Conservation (phyloP, 169 alveolate species). For the Cryptosporidium andersoni region DNA sequence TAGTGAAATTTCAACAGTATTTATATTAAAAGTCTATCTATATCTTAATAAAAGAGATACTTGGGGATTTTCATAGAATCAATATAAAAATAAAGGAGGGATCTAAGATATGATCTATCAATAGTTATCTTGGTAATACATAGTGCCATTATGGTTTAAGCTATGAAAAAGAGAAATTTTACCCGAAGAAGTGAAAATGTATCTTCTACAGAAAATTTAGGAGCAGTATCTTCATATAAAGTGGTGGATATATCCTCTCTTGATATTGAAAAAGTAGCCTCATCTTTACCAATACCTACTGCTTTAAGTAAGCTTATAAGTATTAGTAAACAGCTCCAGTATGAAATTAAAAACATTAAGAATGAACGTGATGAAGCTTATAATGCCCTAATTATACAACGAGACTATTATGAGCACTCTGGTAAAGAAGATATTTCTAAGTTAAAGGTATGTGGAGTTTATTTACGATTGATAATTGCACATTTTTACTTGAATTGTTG, state of each 20-base stretch:
- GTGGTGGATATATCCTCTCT: slow-evolving; percentile 33
- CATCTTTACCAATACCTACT: slow-evolving; percentile 55
- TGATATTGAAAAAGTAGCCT: slow-evolving; percentile 48
- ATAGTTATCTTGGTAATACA: too few species aligned
- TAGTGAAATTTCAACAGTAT: too few species aligned
- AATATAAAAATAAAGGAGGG: too few species aligned
- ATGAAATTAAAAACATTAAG: slow-evolving; percentile 31
- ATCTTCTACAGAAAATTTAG: neutral
- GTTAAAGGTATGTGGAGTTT: neutral
- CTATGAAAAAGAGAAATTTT: too few species aligned
- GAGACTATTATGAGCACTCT: slow-evolving; percentile 67
- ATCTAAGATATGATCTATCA: too few species aligned
- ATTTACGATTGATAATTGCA: too few species aligned
- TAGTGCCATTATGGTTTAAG: too few species aligned
- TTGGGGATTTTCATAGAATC: too few species aligned
- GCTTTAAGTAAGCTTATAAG: slow-evolving; percentile 58
- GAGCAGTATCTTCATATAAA: slow-evolving; percentile 2
- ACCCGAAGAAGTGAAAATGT: too few species aligned
- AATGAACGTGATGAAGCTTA: slow-evolving; percentile 65
- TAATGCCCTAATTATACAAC: slow-evolving; percentile 41
- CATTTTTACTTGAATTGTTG: too few species aligned
- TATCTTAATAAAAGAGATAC: too few species aligned
- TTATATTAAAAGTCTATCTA: too few species aligned
- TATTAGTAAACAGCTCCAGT: slow-evolving; percentile 43
- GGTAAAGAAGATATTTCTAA: neutral